phyloP scores from a whole-genome alignment of 2,329 filamentous ascomycete genomes.

The Botrytis medusae region DNA sequence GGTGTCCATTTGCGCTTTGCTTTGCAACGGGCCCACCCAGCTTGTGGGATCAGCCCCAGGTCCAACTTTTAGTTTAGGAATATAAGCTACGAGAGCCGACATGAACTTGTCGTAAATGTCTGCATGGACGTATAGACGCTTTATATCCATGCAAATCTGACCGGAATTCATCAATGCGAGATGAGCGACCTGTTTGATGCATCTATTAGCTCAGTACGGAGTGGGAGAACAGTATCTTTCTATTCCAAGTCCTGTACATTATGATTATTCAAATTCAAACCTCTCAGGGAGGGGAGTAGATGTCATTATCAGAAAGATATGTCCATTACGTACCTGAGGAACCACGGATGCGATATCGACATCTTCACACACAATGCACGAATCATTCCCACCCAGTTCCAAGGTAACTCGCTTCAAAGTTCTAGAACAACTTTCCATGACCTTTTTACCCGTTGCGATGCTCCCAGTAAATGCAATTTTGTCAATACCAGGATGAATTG shows the following conservation, averaged over 20 bases:
- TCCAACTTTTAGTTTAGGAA: slow-evolving; percentile 44
- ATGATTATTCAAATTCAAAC: too few relatives aligned
- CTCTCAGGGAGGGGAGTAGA: too few relatives aligned
- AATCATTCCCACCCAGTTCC: slow-evolving; percentile 55
- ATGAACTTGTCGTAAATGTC: slow-evolving; percentile 50
- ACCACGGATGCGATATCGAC: slow-evolving; percentile 49
- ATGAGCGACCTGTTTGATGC: slow-evolving; percentile 41
- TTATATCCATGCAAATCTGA: slow-evolving; percentile 53
- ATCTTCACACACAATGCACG: slow-evolving; percentile 52
- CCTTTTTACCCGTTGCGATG: slow-evolving; percentile 49
- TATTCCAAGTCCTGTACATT: too few relatives aligned
- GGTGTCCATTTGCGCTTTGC: slow-evolving; percentile 57
- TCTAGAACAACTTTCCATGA: slow-evolving; percentile 47
- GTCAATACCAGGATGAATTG: slow-evolving; percentile 53
- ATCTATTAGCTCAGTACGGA: background rate
- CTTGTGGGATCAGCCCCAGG: slow-evolving; percentile 39
- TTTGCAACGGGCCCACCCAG: slow-evolving; percentile 58
- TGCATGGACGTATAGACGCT: slow-evolving; percentile 61
- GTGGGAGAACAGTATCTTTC: background rate
- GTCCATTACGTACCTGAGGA: slow-evolving; percentile 27
- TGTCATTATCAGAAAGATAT: background rate
- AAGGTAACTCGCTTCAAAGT: slow-evolving; percentile 48
- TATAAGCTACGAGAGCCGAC: slow-evolving; percentile 49
- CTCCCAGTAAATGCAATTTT: slow-evolving; percentile 62
- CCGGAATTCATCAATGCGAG: slow-evolving; percentile 53